Conservation (phyloP, 805 yeast genomes). For the Maudiozyma saulgeensis region DNA sequence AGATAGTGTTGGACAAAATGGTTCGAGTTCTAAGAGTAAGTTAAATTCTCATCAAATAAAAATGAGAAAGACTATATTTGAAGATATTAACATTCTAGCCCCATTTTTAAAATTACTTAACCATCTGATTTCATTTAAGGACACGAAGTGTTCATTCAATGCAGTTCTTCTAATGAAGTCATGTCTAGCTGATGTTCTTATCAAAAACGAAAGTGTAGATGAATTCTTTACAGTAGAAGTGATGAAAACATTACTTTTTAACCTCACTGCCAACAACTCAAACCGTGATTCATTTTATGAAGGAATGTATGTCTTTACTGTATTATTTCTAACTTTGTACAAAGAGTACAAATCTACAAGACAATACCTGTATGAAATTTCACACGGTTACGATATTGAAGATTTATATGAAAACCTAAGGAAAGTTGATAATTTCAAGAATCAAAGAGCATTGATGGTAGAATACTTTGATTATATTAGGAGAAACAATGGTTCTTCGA, state of each 20-base stretch:
- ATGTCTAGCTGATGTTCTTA: conserved; percentile 56
- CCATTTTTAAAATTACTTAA: conserved; percentile 68
- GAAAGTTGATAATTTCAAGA: conserved; percentile 59
- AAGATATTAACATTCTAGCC: conserved; percentile 57
- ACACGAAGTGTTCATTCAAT: conserved; percentile 86
- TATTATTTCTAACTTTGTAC: conserved; percentile 64
- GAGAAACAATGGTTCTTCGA: conserved; percentile 30
- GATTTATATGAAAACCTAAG: conserved; percentile 56
- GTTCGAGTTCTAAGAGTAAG: conserved; percentile 34
- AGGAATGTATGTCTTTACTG: conserved; percentile 81
- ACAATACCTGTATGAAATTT: conserved; percentile 44
- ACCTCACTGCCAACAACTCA: conserved; percentile 61
- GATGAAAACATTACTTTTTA: conserved; percentile 59
- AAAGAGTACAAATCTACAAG: conserved; percentile 63
- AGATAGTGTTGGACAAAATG: conserved; percentile 77
- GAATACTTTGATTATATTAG: conserved; percentile 64
- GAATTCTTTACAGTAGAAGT: conserved; percentile 40
- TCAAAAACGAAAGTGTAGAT: conserved; percentile 69
- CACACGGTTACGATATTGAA: conserved; percentile 48
- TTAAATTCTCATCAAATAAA: conserved; percentile 50
- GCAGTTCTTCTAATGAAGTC: conserved; percentile 73
- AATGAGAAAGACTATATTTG: conserved; percentile 56
- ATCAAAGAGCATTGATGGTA: conserved; percentile 69
- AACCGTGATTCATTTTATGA: conserved; percentile 84
- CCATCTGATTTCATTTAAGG: conserved; percentile 73